A percentile compares a stretch with the other conserved stretches of the same genome.
Conservation (phyloP, 352 stramenopile genomes). For the Pythium myriotylum region DNA sequence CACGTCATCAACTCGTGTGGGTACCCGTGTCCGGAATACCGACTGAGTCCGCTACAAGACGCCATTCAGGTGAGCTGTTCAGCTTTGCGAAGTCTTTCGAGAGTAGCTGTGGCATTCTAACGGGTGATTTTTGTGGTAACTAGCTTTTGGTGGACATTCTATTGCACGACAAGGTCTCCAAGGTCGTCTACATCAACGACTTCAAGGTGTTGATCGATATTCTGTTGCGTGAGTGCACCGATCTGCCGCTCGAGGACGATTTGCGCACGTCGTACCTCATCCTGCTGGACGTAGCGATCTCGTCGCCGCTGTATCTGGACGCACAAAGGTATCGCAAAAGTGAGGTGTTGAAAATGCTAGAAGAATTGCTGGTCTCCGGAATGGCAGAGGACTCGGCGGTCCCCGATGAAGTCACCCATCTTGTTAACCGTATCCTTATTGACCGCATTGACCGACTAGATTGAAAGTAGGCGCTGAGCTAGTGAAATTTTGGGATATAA, state of each 20-base stretch:
- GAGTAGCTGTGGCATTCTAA: too few species aligned
- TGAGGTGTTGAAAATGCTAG: slow-evolving; percentile 51
- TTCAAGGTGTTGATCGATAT: slow-evolving; percentile 78
- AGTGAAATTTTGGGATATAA: neutral
- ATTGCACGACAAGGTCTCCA: slow-evolving; percentile 39
- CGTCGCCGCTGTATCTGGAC: slow-evolving; percentile 49
- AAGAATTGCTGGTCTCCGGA: slow-evolving; percentile 48
- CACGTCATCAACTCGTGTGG: slow-evolving; percentile 84
- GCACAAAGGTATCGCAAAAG: slow-evolving; percentile 58
- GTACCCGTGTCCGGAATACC: slow-evolving; percentile 50
- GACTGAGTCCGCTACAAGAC: slow-evolving; percentile 51
- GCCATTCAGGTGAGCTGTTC: slow-evolving; percentile 48
- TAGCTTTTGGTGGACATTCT: slow-evolving; percentile 68
- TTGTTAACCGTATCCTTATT: slow-evolving; percentile 52
- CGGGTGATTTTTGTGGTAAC: neutral
- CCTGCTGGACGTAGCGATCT: slow-evolving; percentile 49
- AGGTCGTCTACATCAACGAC: slow-evolving; percentile 72
- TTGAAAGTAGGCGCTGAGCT: slow-evolving; percentile 23
- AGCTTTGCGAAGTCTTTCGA: too few species aligned
- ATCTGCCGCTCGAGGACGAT: slow-evolving; percentile 55
- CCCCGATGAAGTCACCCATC: slow-evolving; percentile 34
- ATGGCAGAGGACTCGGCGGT: slow-evolving; percentile 43
- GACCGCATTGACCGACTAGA: slow-evolving; percentile 65
- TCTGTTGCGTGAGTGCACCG: slow-evolving; percentile 59
- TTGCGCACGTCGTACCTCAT: slow-evolving; percentile 45